These are phyloP conservation scores for Yamadazyma kanchanaburiensis DNA, from an alignment of 1,139 yeast genomes.

Conservation along the genomic window DNA sequence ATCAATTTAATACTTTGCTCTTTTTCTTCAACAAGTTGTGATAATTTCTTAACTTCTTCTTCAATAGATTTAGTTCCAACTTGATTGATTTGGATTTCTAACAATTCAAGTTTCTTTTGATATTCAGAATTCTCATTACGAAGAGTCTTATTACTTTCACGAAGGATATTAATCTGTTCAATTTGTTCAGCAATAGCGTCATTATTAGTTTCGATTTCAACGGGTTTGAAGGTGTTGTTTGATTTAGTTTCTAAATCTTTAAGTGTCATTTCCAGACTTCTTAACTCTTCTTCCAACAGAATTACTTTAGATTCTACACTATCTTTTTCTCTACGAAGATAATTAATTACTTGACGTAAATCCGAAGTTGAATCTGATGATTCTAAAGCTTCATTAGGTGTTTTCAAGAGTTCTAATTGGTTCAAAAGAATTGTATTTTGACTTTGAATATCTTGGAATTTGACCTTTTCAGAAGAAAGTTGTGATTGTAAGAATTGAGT, in stretches of 20 bases:
- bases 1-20: constrained; percentile 30
- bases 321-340: constrained; percentile 76
- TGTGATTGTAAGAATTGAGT: constrained; percentile 48
- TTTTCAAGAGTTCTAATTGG: constrained; percentile 56
- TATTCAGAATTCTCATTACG: constrained; percentile 48
- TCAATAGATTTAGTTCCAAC: constrained; percentile 12
- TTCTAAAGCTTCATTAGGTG: constrained; percentile 10
- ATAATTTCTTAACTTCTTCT: constrained; percentile 26
- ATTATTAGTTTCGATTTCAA: constrained; percentile 44
- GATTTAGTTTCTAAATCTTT: neutral
- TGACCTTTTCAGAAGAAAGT: constrained; percentile 39
- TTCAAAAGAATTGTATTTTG: constrained; percentile 69
- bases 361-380: constrained; percentile 22
- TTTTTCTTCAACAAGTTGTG: constrained; percentile 11
- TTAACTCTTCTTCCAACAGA: constrained; percentile 46
- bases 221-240: neutral
- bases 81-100: constrained; percentile 17
- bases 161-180: constrained; percentile 63
- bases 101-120: constrained; percentile 18
- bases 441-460: constrained; percentile 54
- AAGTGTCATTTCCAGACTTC: constrained; percentile 33
- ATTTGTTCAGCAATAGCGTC: constrained; percentile 50
- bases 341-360: constrained; percentile 53
- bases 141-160: constrained; percentile 71
- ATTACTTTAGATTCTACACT: constrained; percentile 59